These are phyloP conservation scores for Trichoderma semiorbis DNA, from an alignment of 2,329 filamentous ascomycete genomes.

Conservation along the genomic window DNA sequence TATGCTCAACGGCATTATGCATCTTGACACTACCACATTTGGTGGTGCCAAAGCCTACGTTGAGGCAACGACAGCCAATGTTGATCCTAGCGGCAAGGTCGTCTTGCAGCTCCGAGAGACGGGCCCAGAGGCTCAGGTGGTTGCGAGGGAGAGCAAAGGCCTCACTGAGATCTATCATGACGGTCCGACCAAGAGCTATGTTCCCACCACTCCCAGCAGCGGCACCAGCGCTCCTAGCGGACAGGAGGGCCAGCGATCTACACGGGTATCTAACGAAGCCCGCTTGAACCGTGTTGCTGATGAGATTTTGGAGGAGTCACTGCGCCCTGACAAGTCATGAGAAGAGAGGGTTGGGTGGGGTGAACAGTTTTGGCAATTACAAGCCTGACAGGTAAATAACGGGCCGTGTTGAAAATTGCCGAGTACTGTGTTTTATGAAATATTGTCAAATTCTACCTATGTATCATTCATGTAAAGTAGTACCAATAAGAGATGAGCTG, in stretches of 20 bases:
- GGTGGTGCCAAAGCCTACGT: constrained; percentile 57
- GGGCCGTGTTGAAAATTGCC: constrained; percentile 20
- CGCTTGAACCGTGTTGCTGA: constrained; percentile 27
- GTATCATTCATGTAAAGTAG: constrained; percentile 22
- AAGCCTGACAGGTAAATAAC: constrained; percentile 30
- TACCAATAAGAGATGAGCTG: background rate
- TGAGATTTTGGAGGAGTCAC: constrained; percentile 27
- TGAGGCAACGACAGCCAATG: constrained; percentile 40
- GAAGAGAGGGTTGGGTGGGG: constrained; percentile 53
- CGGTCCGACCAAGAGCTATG: constrained; percentile 22
- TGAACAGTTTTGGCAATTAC: constrained; percentile 38
- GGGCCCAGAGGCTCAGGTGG: constrained; percentile 36
- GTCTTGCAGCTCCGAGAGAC: constrained; percentile 42
- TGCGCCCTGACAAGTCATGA: constrained; percentile 46
- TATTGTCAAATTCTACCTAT: constrained; percentile 5
- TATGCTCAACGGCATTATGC: constrained; percentile 35
- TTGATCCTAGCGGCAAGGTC: constrained; percentile 51
- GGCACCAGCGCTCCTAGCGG: background rate
- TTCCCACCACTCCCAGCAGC: background rate
- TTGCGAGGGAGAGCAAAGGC: constrained; percentile 46
- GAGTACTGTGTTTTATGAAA: background rate
- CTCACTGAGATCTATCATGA: constrained; percentile 33
- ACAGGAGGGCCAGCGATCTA: background rate
- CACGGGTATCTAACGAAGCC: constrained; percentile 21
- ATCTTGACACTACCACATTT: constrained; percentile 44